A percentile compares a stretch with the other conserved stretches of the same genome.
Evolutionary conservation across 768 basidiomycete genomes (phyloP).

Genomic region (Lactarius trivialis): DNA sequence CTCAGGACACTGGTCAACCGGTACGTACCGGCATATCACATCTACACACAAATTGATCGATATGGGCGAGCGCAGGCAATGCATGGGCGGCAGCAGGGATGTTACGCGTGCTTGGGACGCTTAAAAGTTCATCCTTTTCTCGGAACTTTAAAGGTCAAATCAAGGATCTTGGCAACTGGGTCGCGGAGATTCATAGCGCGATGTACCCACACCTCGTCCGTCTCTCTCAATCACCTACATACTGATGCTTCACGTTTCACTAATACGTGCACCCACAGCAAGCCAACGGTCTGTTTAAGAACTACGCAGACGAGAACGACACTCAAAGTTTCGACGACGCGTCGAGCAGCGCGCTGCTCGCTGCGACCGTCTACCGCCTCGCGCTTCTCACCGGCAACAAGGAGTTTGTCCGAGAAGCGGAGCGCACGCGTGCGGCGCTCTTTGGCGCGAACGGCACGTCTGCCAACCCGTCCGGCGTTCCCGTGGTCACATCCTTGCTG

Average conservation of each 20-base stretch:
- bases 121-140: slow-evolving; percentile 53
- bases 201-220: slow-evolving; percentile 59
- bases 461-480: slow-evolving; percentile 8
- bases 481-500: slow-evolving; percentile 9
- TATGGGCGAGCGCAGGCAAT: slow-evolving; percentile 46
- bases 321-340: slow-evolving; percentile 60
- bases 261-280: too few species aligned
- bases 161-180: slow-evolving; percentile 56
- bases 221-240: slow-evolving; percentile 8
- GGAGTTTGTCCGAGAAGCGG: slow-evolving; percentile 50
- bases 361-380: slow-evolving; percentile 69
- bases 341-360: slow-evolving; percentile 66
- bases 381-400: slow-evolving; percentile 49
- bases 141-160: slow-evolving; percentile 46
- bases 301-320: slow-evolving; percentile 55
- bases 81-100: slow-evolving; percentile 91
- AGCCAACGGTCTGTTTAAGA: slow-evolving; percentile 49
- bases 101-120: slow-evolving; percentile 73
- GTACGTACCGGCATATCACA: slow-evolving; percentile 31
- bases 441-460: slow-evolving; percentile 22
- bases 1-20: slow-evolving; percentile 74
- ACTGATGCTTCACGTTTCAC: too few species aligned
- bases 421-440: slow-evolving; percentile 42
- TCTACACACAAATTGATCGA: not conserved
- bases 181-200: slow-evolving; percentile 65